Evolutionary conservation across 768 basidiomycete genomes (phyloP), one percentile per base, ranked within the genome.

Genomic region (Hygrophoropsis aurantiaca): DNA sequence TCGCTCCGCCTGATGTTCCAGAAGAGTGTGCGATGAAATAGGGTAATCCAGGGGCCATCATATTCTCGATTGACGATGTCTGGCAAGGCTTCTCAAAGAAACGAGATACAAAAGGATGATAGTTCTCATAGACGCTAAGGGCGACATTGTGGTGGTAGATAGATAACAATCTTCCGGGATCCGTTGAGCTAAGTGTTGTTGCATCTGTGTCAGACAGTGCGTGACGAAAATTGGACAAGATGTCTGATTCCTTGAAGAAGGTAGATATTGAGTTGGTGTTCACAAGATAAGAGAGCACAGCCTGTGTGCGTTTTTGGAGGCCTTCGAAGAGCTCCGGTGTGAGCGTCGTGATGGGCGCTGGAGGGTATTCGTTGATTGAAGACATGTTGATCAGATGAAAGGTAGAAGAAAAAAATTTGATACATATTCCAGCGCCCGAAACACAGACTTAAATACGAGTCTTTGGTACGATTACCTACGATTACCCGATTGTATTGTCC

Each of bases 261-360:
- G 46, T 45, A 3, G 59, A 55, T 24, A 36, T 33, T 6, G 57
- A 51, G 27, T 61, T 61, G 8, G 53, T 51, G 18, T 54, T 41
- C 39, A 54, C 52, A 42, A 61, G 54, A 23, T 61, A 54, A 11
- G 54, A 54, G 26, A 61, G 59, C 46, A 58, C 50, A 27, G 49
- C 42, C 33, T 51, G 54, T 27, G 59, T 56, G 42, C 49, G 56
- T 26, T 62, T 38, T 8, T 44, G 49, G 23, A 60, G 61, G 39
- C 38, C 47, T 16, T 45, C 40, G 15, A 48, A 37, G 11, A 59
- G 52, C n/a, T 44, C 41, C 2, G 48, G 44, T 0, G 59, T 44
- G 32, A 56, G 54, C 16, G 25, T 16, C 20, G 39, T 25, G 35
- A 58, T 50, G 18, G 54, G 59, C n/a, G 18, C 26, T 18, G 53